Conservation (phyloP, 371 early-diverging fungal species). For the Gilbertella persicaria region DNA sequence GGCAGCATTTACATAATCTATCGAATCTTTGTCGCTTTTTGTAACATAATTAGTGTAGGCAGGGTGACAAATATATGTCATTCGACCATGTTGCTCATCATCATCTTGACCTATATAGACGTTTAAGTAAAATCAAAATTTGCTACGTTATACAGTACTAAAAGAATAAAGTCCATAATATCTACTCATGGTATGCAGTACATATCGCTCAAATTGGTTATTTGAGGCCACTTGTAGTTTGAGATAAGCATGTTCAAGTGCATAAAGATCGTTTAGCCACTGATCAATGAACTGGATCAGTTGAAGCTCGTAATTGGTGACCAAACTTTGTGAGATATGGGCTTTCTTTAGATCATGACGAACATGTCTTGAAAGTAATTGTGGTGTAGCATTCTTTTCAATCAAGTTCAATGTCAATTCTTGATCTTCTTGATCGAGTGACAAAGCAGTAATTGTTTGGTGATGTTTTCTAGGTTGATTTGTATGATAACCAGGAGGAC, state of each 20-base stretch:
- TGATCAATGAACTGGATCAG: constrained; percentile 24
- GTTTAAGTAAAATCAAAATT: constrained; percentile 6
- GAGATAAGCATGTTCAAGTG: constrained; percentile 12
- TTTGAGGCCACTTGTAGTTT: constrained; percentile 26
- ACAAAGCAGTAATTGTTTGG: not conserved
- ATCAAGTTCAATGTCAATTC: not conserved
- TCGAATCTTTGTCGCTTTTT: constrained; percentile 3
- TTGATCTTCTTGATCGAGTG: not conserved
- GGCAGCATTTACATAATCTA: constrained; percentile 8
- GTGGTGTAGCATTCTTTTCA: constrained; percentile 1
- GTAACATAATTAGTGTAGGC: constrained; percentile 20
- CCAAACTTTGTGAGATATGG: constrained; percentile 31
- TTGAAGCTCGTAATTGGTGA: constrained; percentile 28
- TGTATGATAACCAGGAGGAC: constrained; percentile 34
- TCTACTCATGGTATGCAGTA: constrained; percentile 31
- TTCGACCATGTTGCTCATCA: too few species aligned
- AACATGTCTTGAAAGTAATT: constrained; percentile 16
- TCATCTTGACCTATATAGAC: constrained; percentile 21
- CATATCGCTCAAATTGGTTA: constrained; percentile 30
- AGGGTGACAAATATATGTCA: constrained; percentile 33
- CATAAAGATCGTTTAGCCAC: constrained; percentile 11
- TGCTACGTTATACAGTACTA: constrained; percentile 22
- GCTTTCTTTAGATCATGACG: constrained; percentile 27
- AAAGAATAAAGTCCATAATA: constrained; percentile 34
- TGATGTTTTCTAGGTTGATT: not conserved